Base-by-base conservation (phyloP, 768 basidiomycete species). In the Suillus ampliporus region DNA sequence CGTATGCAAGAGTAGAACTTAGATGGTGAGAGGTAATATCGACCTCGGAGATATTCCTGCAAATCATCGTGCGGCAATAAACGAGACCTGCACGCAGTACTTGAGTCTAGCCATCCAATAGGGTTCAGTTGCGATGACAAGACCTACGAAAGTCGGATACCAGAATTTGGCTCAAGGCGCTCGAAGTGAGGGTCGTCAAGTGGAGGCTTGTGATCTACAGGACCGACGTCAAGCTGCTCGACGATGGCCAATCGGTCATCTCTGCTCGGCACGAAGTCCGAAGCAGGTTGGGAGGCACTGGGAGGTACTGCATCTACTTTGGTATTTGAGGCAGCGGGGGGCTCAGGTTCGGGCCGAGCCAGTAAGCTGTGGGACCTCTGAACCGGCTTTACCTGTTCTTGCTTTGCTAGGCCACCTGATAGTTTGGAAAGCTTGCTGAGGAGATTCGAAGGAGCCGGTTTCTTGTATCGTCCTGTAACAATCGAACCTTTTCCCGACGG, bases 21-120 rank as follows among this genome's bases (percentile, higher is more conserved):
- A 1, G 95, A 96, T 0, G 95, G 95, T 0, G 94, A 89, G 48
- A 99, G 82, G 71, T 92, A 94, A 76, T 89, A 97, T 50, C 97
- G 88, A 7, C 89, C 93, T 40, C 83, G 79, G 31, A 99, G 80
- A 75, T 96, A 87, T 17, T 89, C 89, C 73, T 92, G 88, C 19
- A 99, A 76, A 65, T 90, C 87, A 31, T 90, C 86, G 71, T 98
- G 89, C 3, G 92, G 71, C 23, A 95, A 77, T 3, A 72, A 72
- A 35, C 97, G 91, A 26, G 90, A 89, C 43, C 92, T 97, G 72
- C 47, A 47, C 68, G 53, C 26, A 13, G 34, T 28, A 2, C 2
- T 6, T 40, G 4, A 54, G 53, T 38, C 14, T 3, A 17, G 15
- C 23, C 37, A 64, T 47, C 60, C 56, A 21, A 56, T 58, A 43